Conservation (phyloP, 331 rosid species). For the Prunus yedoensis region DNA sequence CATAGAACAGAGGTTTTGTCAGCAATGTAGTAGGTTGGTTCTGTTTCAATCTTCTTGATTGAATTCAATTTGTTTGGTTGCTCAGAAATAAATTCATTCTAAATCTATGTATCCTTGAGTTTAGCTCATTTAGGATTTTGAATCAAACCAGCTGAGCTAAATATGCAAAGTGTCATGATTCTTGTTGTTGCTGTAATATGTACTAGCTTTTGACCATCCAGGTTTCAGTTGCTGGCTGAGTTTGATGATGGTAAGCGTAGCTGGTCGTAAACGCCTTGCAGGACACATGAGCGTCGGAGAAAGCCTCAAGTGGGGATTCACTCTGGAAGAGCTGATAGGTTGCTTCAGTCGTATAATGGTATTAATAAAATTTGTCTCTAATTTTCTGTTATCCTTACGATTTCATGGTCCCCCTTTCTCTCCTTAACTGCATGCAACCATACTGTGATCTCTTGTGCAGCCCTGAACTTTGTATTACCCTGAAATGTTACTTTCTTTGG, state of each 20-base stretch:
- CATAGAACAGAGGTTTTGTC: conserved; percentile 89
- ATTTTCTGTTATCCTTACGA: not conserved
- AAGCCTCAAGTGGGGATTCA: conserved; percentile 66
- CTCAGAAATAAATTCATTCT: not conserved
- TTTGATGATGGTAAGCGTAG: conserved; percentile 96
- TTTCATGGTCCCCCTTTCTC: not conserved
- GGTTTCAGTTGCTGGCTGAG: conserved; percentile 90
- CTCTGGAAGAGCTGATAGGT: conserved; percentile 54
- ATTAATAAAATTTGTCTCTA: conserved; percentile 21
- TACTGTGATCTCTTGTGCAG: not conserved
- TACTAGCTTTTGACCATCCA: conserved; percentile 37
- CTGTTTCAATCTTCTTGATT: conserved; percentile 8
- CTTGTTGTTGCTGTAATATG: conserved; percentile 24
- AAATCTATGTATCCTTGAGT: not conserved
- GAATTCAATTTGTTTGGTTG: not conserved
- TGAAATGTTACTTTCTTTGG: not conserved
- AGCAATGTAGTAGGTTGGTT: conserved; percentile 92
- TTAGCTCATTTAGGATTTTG: not conserved
- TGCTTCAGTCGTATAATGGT: conserved; percentile 74
- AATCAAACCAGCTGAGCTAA: not conserved
- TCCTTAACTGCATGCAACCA: not conserved
- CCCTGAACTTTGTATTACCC: not conserved
- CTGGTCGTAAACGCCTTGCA: conserved; percentile 94
- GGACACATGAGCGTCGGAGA: conserved; percentile 92
- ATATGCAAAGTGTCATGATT: conserved; percentile 19